Evolutionary conservation across 2,329 filamentous ascomycete genomes (phyloP).

Genomic region (Emergomyces orientalis): DNA sequence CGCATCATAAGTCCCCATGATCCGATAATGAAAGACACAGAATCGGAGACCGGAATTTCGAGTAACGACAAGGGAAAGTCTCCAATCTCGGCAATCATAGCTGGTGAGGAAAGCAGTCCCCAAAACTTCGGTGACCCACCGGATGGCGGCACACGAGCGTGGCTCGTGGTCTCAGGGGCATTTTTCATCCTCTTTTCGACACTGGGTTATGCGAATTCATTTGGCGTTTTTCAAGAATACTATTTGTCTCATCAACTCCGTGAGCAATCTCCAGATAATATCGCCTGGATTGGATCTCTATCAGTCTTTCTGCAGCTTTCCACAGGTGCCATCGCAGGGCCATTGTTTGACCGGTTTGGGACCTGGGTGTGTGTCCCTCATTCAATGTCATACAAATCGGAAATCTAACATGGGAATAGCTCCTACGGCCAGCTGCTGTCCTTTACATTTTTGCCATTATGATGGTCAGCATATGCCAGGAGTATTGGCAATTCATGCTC

Average conservation of each 20-base stretch:
- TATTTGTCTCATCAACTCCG: conserved; percentile 33
- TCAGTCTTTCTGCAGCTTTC: conserved; percentile 30
- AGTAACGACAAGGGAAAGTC: background rate
- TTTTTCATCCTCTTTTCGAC: conserved; percentile 30
- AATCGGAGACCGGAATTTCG: background rate
- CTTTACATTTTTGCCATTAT: conserved; percentile 16
- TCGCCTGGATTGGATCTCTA: conserved; percentile 40
- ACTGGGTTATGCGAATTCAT: conserved; percentile 38
- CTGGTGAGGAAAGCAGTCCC: background rate
- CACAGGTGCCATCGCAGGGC: conserved; percentile 29
- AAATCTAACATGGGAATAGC: background rate
- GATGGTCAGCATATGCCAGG: conserved; percentile 37
- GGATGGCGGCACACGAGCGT: conserved; percentile 21
- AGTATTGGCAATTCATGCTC: conserved; percentile 47
- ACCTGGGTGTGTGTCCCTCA: conserved; percentile 24
- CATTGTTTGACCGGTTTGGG: conserved; percentile 38
- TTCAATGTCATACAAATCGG: background rate
- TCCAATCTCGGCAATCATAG: background rate
- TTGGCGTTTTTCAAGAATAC: conserved; percentile 40
- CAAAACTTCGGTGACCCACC: conserved; percentile 24
- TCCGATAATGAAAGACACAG: background rate
- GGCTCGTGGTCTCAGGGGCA: conserved; percentile 22
- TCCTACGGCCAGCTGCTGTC: conserved; percentile 13
- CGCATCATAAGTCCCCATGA: background rate
- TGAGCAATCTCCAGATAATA: conserved; percentile 23